phyloP scores from a whole-genome alignment of 2,329 filamentous ascomycete species.

The Penicillium psychrosexuale region DNA sequence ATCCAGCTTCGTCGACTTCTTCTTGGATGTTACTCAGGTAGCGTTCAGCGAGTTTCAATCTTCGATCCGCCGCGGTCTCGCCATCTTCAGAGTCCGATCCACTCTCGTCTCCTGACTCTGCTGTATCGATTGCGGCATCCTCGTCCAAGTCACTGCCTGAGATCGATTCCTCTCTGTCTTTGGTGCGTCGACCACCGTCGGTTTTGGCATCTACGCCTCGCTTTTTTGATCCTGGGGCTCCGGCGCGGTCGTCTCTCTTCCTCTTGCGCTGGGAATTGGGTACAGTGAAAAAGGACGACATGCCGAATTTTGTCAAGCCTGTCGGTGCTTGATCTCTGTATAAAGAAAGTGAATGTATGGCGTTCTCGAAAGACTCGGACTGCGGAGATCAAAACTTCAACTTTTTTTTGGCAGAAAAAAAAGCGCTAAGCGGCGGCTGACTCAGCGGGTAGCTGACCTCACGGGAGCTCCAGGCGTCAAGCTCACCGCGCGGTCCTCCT shows the following conservation, averaged over 20 bases:
- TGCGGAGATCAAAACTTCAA: slow-evolving; percentile 23
- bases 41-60: slow-evolving; percentile 81
- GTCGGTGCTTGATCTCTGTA: slow-evolving; percentile 7
- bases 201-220: slow-evolving; percentile 40
- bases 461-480: slow-evolving; percentile 41
- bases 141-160: slow-evolving; percentile 75
- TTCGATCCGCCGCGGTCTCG: slow-evolving; percentile 85
- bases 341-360: slow-evolving; percentile 10
- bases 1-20: slow-evolving; percentile 79
- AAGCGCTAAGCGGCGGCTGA: slow-evolving; percentile 34
- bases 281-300: slow-evolving; percentile 95
- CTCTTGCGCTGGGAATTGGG: slow-evolving; percentile 87
- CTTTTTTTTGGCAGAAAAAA: slow-evolving; percentile 39
- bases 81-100: slow-evolving; percentile 68
- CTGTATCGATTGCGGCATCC: slow-evolving; percentile 47
- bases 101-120: slow-evolving; percentile 48
- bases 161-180: slow-evolving; percentile 70
- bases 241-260: slow-evolving; percentile 61
- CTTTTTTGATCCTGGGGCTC: slow-evolving; percentile 46
- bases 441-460: slow-evolving; percentile 35
- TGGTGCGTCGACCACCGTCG: slow-evolving; percentile 43
- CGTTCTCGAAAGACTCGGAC: slow-evolving; percentile 11
- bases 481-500: slow-evolving; percentile 39
- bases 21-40: slow-evolving; percentile 88
- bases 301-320: slow-evolving; percentile 35